Evolutionary conservation across 352 stramenopile species (phyloP).

Genomic region (Peronospora destructor): DNA sequence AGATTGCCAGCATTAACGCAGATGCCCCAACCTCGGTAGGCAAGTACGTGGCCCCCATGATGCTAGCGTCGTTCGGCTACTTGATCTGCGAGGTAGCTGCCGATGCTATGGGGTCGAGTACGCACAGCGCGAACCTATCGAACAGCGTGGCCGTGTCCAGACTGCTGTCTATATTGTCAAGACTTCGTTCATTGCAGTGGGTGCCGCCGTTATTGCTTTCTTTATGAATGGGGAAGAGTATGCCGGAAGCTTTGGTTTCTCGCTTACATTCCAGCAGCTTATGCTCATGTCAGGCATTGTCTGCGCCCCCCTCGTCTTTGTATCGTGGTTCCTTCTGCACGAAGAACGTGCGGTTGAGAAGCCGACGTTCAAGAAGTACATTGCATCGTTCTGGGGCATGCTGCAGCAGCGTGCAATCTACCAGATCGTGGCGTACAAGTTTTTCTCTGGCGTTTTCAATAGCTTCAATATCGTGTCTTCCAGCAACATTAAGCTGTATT

Average conservation of each 20-base stretch:
- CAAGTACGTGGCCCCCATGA: constrained; percentile 49
- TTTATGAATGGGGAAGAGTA: constrained; percentile 45
- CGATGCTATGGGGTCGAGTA: constrained; percentile 58
- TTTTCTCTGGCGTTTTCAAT: constrained; percentile 55
- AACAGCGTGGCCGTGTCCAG: constrained; percentile 37
- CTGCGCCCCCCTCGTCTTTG: constrained; percentile 26
- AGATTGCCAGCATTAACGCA: constrained; percentile 32
- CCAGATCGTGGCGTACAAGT: constrained; percentile 56
- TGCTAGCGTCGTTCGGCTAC: constrained; percentile 51
- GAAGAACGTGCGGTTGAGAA: constrained; percentile 27
- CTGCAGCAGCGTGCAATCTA: no score
- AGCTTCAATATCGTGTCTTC: constrained; percentile 54
- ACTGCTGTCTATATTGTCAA: constrained; percentile 43
- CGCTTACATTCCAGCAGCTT: constrained; percentile 35
- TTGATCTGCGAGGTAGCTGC: constrained; percentile 44
- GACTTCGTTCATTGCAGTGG: constrained; percentile 34
- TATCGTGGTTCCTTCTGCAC: constrained; percentile 34
- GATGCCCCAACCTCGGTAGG: constrained; percentile 24
- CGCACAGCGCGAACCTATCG: constrained; percentile 42
- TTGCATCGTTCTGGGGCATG: no score
- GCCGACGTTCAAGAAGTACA: constrained; percentile 24
- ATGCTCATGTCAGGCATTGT: constrained; percentile 36
- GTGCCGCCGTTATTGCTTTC: constrained; percentile 35
- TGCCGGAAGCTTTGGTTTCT: constrained; percentile 34
- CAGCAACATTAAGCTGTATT: constrained; percentile 47